Evolutionary conservation across 1,284 basidiomycete species (phyloP), one percentile per base, ranked within the genome.

Genomic region (Mycosarcoma mackinlayi): DNA sequence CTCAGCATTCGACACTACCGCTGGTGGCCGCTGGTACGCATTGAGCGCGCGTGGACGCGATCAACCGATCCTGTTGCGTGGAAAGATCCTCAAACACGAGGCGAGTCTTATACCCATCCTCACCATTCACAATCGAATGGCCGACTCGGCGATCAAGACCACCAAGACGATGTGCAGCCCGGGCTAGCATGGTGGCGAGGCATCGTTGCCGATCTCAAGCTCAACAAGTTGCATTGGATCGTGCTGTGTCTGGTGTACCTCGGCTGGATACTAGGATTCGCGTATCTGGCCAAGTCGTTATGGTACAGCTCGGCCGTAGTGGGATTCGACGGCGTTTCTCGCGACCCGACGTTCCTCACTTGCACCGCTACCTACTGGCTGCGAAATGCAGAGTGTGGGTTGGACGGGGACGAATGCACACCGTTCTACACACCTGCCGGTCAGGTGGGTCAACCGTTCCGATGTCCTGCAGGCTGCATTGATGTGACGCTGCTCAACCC

Each of bases 391-490:
- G 56, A 58, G 10, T 94, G 93, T 75, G 92, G 92, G 6, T 82
- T 93, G 27, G 84, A 94, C 72, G 92, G 92, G 0, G 71, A 84
- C 21, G 72, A 79, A 3, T 94, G 92, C 81, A 84, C 82, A 16
- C 91, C 91, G 0, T 92, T 92, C 81, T 54, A 31, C 31, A 84
- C 86, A 39, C 85, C 88, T 62, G 82, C 85, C 3, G 85, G 86
- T 1, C 87, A 90, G 74, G 86, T 90, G 57, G 59, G 59, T 1
- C 54, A 58, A 24, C 24, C 63, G 0, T 92, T 94, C 77, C 88
- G 92, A 10, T 95, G 92, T 82, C 92, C 92, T 1, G 88, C 91
- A 8, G 87, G 88, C 52, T 92, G 92, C 75, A 84, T 85, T 28
- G 84, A 83, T 18, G 88, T 89, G 40, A 87, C 90, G 33, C 84